phyloP scores from a whole-genome alignment of 2,329 filamentous ascomycete genomes.

The Penicillium thymicola region DNA sequence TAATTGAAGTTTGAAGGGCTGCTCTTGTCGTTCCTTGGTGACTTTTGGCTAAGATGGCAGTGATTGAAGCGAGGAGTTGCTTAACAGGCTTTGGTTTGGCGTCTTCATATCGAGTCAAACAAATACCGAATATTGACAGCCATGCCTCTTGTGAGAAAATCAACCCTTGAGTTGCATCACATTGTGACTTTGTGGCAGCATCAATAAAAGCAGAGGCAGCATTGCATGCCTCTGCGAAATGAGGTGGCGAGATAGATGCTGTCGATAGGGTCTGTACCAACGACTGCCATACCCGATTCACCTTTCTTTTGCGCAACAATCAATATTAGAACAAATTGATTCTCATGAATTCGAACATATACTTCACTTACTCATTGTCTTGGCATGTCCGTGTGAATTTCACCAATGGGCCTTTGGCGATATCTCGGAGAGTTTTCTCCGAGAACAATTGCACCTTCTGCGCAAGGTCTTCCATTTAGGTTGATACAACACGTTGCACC shows the following conservation, averaged over 20 bases:
- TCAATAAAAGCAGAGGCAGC: conserved; percentile 45
- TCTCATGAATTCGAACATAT: background rate
- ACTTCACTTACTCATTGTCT: conserved; percentile 31
- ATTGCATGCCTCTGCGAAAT: conserved; percentile 45
- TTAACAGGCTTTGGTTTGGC: conserved; percentile 45
- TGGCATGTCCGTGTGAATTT: conserved; percentile 32
- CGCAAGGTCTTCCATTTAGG: conserved; percentile 33
- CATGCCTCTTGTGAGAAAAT: conserved; percentile 36
- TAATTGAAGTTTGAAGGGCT: conserved; percentile 24
- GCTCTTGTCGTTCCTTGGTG: conserved; percentile 19
- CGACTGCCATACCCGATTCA: conserved; percentile 38
- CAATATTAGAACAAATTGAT: conserved; percentile 4
- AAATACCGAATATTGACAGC: conserved; percentile 41
- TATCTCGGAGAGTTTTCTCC: conserved; percentile 32
- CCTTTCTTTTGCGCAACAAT: conserved; percentile 24
- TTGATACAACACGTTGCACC: conserved; percentile 9
- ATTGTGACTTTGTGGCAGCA: conserved; percentile 32
- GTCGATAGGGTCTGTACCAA: conserved; percentile 42
- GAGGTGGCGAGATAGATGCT: conserved; percentile 36
- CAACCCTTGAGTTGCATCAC: conserved; percentile 32
- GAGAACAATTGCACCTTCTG: conserved; percentile 36
- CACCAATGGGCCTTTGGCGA: conserved; percentile 36
- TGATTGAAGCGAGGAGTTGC: conserved; percentile 43
- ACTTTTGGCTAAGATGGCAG: conserved; percentile 32
- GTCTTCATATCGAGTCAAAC: conserved; percentile 42